A percentile compares a stretch with the other conserved stretches of the same genome.
phyloP scores from a whole-genome alignment of 2,329 filamentous ascomycete genomes.

The Emmonsiellopsis sp. region DNA sequence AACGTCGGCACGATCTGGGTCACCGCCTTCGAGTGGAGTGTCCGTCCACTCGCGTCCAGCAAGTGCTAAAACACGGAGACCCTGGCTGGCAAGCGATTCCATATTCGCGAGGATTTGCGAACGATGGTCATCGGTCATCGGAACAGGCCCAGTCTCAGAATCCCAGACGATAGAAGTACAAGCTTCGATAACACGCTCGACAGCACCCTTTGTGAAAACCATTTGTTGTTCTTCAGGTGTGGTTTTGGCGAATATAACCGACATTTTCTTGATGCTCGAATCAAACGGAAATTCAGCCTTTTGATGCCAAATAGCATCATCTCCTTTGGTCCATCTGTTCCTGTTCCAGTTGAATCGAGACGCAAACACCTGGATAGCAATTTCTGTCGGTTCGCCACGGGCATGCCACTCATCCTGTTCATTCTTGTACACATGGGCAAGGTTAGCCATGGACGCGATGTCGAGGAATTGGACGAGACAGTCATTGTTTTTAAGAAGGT shows the following conservation, averaged over 20 bases:
- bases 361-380: slow-evolving; percentile 66
- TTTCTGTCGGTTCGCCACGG: slow-evolving; percentile 60
- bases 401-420: slow-evolving; percentile 50
- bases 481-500: slow-evolving; percentile 38
- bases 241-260: slow-evolving; percentile 49
- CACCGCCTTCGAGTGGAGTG: slow-evolving; percentile 24
- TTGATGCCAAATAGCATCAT: slow-evolving; percentile 45
- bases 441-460: slow-evolving; percentile 55
- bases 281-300: slow-evolving; percentile 65
- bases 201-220: slow-evolving; percentile 34
- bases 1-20: slow-evolving; percentile 49
- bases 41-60: slow-evolving; percentile 39
- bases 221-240: slow-evolving; percentile 18
- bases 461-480: slow-evolving; percentile 49
- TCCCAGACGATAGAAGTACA: slow-evolving; percentile 46
- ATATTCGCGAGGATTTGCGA: slow-evolving; percentile 56
- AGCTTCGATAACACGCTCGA: slow-evolving; percentile 57
- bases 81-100: slow-evolving; percentile 56
- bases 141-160: slow-evolving; percentile 28
- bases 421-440: slow-evolving; percentile 51
- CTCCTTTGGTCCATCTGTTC: slow-evolving; percentile 41
- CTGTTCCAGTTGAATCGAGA: slow-evolving; percentile 58
- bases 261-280: slow-evolving; percentile 68
- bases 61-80: slow-evolving; percentile 59
- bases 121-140: slow-evolving; percentile 45